phyloP scores from a whole-genome alignment of 306 rosid species.

The Pterocarpus macrocarpus region DNA sequence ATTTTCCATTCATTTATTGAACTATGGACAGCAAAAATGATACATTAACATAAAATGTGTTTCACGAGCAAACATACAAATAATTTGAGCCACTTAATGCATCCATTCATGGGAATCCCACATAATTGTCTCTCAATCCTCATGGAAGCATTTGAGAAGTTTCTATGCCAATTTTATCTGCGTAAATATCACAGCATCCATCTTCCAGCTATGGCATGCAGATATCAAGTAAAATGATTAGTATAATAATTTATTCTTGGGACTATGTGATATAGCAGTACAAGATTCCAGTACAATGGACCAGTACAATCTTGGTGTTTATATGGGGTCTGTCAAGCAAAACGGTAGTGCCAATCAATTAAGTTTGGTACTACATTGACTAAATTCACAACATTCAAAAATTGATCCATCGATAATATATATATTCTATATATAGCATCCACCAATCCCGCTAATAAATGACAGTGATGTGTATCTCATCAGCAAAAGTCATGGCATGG shows the following conservation, averaged over 20 bases:
- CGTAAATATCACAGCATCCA: neutral
- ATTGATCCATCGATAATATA: neutral
- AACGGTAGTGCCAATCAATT: constrained; percentile 17
- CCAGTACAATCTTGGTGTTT: constrained; percentile 13
- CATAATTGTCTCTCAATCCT: no score
- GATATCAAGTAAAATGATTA: neutral
- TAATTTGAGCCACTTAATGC: no score
- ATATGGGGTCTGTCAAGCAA: neutral
- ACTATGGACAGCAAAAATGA: no score
- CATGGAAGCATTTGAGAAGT: no score
- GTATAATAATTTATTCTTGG: neutral
- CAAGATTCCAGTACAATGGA: constrained; percentile 19
- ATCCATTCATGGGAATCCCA: no score
- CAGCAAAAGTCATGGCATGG: constrained; percentile 8
- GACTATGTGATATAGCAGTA: neutral
- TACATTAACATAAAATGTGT: neutral
- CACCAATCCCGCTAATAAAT: neutral
- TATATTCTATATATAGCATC: neutral
- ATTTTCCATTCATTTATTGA: no score
- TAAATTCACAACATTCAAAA: neutral
- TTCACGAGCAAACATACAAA: neutral
- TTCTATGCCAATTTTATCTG: no score
- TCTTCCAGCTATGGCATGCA: neutral
- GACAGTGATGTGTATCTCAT: neutral
- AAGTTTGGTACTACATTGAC: constrained; percentile 25